Evolutionary conservation across 257 asterid genomes (phyloP).

Genomic region (Rehmannia glutinosa): DNA sequence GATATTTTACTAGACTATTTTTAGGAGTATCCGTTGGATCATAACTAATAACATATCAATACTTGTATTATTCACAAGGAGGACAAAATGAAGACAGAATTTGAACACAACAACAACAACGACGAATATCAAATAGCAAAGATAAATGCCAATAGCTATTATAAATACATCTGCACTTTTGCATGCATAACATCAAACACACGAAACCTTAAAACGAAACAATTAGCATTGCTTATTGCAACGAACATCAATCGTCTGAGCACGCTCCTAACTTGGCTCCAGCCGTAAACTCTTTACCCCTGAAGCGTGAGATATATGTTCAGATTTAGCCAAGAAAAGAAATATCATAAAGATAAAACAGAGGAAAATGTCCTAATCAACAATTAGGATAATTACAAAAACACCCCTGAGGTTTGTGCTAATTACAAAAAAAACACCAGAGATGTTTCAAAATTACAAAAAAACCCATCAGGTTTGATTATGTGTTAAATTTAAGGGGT

Average conservation of each 20-base stretch:
- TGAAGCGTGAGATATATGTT: not conserved
- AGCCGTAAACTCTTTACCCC: constrained; percentile 15
- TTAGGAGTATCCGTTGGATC: not conserved
- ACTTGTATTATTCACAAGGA: not conserved
- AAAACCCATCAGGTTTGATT: no score
- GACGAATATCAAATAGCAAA: no score
- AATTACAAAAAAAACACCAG: no score
- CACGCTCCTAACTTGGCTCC: constrained; percentile 5
- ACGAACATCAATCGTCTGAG: constrained; percentile 11
- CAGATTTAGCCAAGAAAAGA: not conserved
- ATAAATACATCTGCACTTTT: constrained; percentile 4
- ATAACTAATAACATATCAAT: not conserved
- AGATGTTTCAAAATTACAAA: no score
- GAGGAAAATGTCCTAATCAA: no score
- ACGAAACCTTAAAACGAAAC: not conserved
- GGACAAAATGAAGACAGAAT: not conserved
- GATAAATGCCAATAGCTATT: not conserved
- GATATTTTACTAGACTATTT: not conserved
- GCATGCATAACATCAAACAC: not conserved
- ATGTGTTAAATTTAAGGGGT: no score
- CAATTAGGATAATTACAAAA: no score
- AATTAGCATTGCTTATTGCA: constrained; percentile 7
- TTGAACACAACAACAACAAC: not conserved
- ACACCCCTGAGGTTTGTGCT: no score
- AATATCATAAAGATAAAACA: no score